These are phyloP conservation scores for Rhynchosporium agropyri DNA, from an alignment of 2,329 filamentous ascomycete species.

Conservation along the genomic window DNA sequence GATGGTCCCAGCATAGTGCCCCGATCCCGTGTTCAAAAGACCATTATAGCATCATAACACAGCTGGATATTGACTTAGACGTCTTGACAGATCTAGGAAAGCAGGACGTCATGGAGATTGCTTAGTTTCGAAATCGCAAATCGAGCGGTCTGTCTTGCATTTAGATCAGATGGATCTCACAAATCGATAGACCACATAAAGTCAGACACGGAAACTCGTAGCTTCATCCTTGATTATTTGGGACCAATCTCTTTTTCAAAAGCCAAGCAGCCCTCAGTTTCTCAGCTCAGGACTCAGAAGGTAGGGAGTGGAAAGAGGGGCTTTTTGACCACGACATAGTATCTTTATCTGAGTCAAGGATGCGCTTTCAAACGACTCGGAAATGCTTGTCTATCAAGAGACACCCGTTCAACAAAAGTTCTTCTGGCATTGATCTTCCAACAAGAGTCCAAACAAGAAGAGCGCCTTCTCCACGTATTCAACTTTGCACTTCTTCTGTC, in stretches of 20 bases:
- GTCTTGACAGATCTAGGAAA: slow-evolving; percentile 3
- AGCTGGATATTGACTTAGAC: neutral
- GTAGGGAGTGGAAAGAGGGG: neutral
- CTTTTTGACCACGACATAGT: neutral
- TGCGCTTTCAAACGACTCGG: slow-evolving; percentile 2
- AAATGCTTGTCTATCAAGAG: neutral
- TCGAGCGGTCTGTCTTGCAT: slow-evolving; percentile 6
- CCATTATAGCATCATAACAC: slow-evolving; percentile 10
- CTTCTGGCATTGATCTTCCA: neutral
- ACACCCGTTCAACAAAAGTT: neutral
- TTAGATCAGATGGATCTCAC: slow-evolving; percentile 12
- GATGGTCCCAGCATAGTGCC: slow-evolving; percentile 3
- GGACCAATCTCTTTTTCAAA: neutral
- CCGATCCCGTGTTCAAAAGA: slow-evolving; percentile 15
- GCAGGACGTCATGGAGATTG: slow-evolving; percentile 5
- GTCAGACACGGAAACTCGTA: slow-evolving; percentile 6
- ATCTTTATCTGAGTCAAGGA: neutral
- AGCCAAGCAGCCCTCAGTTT: neutral
- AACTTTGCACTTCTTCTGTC: slow-evolving; percentile 10
- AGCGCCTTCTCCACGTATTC: neutral
- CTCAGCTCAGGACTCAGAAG: slow-evolving; percentile 1
- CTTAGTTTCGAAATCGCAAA: slow-evolving; percentile 12
- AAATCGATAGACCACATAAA: neutral
- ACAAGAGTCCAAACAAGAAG: neutral
- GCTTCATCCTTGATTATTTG: neutral